Conservation (phyloP, 257 asterid species). For the Voacanga thouarsii region DNA sequence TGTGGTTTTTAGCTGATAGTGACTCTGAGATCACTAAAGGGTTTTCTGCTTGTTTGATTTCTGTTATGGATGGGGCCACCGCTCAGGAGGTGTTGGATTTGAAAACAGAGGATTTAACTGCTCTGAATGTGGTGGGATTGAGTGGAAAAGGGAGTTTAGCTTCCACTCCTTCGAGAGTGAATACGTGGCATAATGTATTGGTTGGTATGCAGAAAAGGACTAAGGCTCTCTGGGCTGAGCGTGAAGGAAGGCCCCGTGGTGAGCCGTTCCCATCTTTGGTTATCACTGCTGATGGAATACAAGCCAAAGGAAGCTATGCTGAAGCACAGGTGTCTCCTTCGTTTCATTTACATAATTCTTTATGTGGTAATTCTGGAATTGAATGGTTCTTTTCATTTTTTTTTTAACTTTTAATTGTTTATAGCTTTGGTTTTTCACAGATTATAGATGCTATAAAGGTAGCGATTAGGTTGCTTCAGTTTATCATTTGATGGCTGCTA, state of each 20-base stretch:
- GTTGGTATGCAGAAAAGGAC: constrained; percentile 87
- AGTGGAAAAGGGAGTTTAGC: constrained; percentile 32
- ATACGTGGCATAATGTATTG: constrained; percentile 95
- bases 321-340: constrained; percentile 68
- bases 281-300: constrained; percentile 56
- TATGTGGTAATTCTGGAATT: background rate
- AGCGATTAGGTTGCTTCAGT: background rate
- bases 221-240: constrained; percentile 58
- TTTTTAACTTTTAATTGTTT: background rate
- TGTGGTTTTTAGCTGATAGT: constrained; percentile 65
- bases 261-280: constrained; percentile 75
- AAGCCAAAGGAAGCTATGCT: constrained; percentile 88
- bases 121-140: constrained; percentile 54
- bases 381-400: constrained; percentile 1
- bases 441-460: background rate
- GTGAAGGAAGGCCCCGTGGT: constrained; percentile 49
- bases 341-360: background rate
- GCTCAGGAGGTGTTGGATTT: constrained; percentile 64
- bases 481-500: background rate
- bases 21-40: constrained; percentile 95
- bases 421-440: background rate
- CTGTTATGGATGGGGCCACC: constrained; percentile 77
- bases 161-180: constrained; percentile 54
- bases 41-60: constrained; percentile 75
- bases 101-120: constrained; percentile 70